Conservation (phyloP, 192 early-diverging fungal species). For the Linderina pennispora region DNA sequence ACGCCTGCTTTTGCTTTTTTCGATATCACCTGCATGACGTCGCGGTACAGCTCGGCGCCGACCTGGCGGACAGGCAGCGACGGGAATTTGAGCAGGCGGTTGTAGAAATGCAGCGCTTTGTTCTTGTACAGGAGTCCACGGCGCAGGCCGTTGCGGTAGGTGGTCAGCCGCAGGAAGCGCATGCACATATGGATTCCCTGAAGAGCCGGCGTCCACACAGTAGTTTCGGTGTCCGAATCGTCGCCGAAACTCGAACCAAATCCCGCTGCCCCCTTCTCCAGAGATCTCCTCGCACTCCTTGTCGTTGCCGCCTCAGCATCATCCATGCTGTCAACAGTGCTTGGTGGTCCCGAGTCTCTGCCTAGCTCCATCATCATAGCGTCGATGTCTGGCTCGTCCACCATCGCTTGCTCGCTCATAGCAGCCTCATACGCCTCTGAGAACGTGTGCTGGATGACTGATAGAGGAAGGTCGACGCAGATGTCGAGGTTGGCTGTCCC, state of each 20-base stretch:
- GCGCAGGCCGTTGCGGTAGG: constrained; percentile 39
- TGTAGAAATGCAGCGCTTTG: constrained; percentile 35
- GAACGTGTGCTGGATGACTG: constrained; percentile 22
- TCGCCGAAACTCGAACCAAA: too few species aligned
- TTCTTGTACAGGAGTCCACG: constrained; percentile 43
- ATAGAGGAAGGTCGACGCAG: constrained; percentile 7
- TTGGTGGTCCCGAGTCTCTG: neutral
- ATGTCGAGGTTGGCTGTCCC: constrained; percentile 28
- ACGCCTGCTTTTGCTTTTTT: constrained; percentile 15
- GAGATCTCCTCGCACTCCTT: too few species aligned
- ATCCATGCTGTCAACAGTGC: too few species aligned
- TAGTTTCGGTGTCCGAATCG: neutral
- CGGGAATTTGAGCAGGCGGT: constrained; percentile 7
- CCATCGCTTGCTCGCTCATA: neutral
- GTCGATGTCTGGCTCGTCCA: neutral
- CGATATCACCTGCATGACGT: constrained; percentile 38
- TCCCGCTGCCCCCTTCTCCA: too few species aligned
- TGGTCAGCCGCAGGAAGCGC: constrained; percentile 32
- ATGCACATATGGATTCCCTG: constrained; percentile 14
- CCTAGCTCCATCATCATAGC: neutral
- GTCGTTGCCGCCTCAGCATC: too few species aligned
- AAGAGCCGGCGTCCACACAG: constrained; percentile 15
- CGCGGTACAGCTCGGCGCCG: constrained; percentile 36
- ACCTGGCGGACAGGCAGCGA: constrained; percentile 10
- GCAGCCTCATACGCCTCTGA: constrained; percentile 5